Base-by-base conservation (phyloP, 345 rosid species). In the Eucalyptus pauciflora region DNA sequence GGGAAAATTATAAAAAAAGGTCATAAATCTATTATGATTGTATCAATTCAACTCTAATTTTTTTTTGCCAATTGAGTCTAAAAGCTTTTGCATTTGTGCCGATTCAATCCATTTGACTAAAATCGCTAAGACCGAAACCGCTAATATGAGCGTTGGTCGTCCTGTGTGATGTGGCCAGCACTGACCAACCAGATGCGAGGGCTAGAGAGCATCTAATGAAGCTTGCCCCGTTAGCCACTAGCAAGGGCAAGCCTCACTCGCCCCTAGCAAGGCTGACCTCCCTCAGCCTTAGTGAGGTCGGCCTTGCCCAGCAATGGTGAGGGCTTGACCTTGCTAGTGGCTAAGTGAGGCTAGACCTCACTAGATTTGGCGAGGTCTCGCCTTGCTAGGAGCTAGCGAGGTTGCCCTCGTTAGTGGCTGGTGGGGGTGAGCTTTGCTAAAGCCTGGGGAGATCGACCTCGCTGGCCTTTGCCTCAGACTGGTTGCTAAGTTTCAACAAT, bases 41-140 rank as follows among this genome's bases (percentile, higher is more conserved):
- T 4, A 24, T 24, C 29, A 24, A 56, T 56, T 56, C 27, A 56
- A 56, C 8, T 25, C 2, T 50, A 8, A 49, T 56, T 56, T 56
- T 52, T 18, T 56, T 10, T 56, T 56, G 62, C 13, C 3, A 56
- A 56, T 56, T 22, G 6, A 56, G 29, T 56, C 20, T 56, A 8
- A 56, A 56, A 56, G 6, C 62, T 56, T 56, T 56, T 56, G 5
- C 29, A 56, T 22, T 56, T 56, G 29, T 24, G 1, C 12, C 1
- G 0, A 56, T 56, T 56, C 0, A 56, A 3, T 56, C 29, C 13
- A 56, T 56, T 22, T 22, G 13, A 24, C 0, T 24, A 2, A 52
- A 52, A 52, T 24, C 4, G 24, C 2, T 52, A 52, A 3, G 9
- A 52, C 24, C 3, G 0, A 52, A 52, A 52, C 0, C 0, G 2